Evolutionary conservation across 345 rosid genomes (phyloP).

Genomic region (Salix purpurea): DNA sequence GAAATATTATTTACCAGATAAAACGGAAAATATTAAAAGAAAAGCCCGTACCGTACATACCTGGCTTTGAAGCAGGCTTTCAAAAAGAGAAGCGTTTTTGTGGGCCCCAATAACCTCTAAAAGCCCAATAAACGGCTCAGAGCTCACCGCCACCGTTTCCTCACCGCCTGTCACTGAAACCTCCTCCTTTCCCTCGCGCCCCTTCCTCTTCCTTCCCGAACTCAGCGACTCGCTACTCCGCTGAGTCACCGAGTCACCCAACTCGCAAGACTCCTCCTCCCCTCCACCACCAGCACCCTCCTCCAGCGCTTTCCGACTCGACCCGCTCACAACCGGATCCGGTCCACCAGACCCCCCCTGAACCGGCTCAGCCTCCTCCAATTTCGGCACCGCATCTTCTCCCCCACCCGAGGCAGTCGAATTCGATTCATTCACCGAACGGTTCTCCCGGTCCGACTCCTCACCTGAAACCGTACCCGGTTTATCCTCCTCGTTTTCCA

Average conservation of each 20-base stretch:
- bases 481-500: conserved; percentile 21
- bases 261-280: conserved; percentile 27
- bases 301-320: conserved; percentile 28
- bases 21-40: not conserved
- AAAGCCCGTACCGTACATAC: conserved; percentile 18
- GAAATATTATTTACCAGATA: not conserved
- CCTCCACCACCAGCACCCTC: not conserved
- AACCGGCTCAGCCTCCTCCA: conserved; percentile 10
- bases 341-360: conserved; percentile 25
- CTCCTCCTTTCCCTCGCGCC: conserved; percentile 24
- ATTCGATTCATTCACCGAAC: conserved; percentile 77
- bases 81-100: conserved; percentile 45
- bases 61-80: conserved; percentile 56
- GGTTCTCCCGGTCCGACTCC: conserved; percentile 54
- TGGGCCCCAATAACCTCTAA: conserved; percentile 58
- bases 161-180: conserved; percentile 15
- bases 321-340: conserved; percentile 31
- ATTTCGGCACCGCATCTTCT: conserved; percentile 11
- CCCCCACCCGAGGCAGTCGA: conserved; percentile 48
- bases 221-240: conserved; percentile 15
- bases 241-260: conserved; percentile 49
- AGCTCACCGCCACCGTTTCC: conserved; percentile 33
- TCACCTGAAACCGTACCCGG: conserved; percentile 29
- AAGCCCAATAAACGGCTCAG: conserved; percentile 50
- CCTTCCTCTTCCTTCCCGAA: conserved; percentile 24